Conservation (phyloP, 306 rosid species). For the Pachyrhizus erosus region DNA sequence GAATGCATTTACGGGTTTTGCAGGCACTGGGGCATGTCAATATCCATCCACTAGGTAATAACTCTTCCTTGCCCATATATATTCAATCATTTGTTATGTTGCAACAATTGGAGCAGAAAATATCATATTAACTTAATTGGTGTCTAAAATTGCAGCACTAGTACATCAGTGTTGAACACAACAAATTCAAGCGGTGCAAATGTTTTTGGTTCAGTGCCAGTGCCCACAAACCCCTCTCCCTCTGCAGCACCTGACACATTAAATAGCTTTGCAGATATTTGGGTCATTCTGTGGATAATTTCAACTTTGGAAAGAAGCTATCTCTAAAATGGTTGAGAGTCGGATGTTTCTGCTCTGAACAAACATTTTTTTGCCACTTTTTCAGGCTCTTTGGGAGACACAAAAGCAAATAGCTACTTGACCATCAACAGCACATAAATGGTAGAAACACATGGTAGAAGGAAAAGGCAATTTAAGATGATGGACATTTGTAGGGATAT, state of each 20-base stretch:
- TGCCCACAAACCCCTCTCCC: slow-evolving; percentile 62
- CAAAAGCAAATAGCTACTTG: neutral
- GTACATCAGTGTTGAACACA: slow-evolving; percentile 77
- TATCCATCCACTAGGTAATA: slow-evolving; percentile 79
- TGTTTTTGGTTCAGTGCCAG: slow-evolving; percentile 84
- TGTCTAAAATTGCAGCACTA: slow-evolving; percentile 63
- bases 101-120: neutral
- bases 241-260: slow-evolving; percentile 48
- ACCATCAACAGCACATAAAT: slow-evolving; percentile 18
- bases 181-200: slow-evolving; percentile 85
- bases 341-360: slow-evolving; percentile 13
- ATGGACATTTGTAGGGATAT: slow-evolving; percentile 36
- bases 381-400: neutral
- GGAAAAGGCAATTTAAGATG: slow-evolving; percentile 1
- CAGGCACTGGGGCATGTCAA: slow-evolving; percentile 80
- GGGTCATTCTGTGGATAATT: slow-evolving; percentile 46
- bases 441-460: slow-evolving; percentile 14
- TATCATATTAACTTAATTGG: neutral
- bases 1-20: slow-evolving; percentile 14
- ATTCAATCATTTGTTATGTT: neutral
- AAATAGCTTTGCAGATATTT: slow-evolving; percentile 36
- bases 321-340: slow-evolving; percentile 29
- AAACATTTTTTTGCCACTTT: slow-evolving; percentile 10
- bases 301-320: slow-evolving; percentile 32
- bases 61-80: neutral